A percentile compares a stretch with the other conserved stretches of the same genome.
These are phyloP conservation scores for Clitopilus hobsonii DNA, from an alignment of 768 basidiomycete genomes.

Conservation along the genomic window DNA sequence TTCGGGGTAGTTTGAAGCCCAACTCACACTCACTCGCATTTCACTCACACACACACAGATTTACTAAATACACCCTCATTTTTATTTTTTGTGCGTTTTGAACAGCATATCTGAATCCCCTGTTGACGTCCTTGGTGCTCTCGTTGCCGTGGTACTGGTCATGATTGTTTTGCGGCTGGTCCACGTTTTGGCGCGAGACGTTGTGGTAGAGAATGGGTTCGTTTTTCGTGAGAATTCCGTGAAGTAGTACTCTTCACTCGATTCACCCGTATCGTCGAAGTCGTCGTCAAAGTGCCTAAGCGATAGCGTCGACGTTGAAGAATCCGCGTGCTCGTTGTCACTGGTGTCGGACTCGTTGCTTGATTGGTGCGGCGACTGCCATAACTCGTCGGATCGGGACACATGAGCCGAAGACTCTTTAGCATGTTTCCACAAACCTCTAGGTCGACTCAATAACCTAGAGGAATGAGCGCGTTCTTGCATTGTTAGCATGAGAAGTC, in stretches of 20 bases:
- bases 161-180: slow-evolving; percentile 30
- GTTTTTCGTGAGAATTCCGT: background rate
- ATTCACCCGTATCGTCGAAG: slow-evolving; percentile 16
- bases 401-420: background rate
- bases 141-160: slow-evolving; percentile 34
- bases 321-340: slow-evolving; percentile 17
- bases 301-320: slow-evolving; percentile 10
- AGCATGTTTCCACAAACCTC: slow-evolving; percentile 5
- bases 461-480: background rate
- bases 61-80: no score
- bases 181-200: slow-evolving; percentile 20
- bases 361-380: slow-evolving; percentile 12
- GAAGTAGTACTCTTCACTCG: slow-evolving; percentile 28
- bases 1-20: no score
- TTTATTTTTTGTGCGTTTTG: no score
- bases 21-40: no score
- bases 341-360: slow-evolving; percentile 11
- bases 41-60: no score
- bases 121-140: slow-evolving; percentile 14
- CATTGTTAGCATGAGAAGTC: background rate
- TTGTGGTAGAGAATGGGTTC: background rate
- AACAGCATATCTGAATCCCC: no score
- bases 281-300: slow-evolving; percentile 6
- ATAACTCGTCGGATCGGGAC: slow-evolving; percentile 11
- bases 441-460: slow-evolving; percentile 3